Base-by-base conservation (phyloP, 2,329 filamentous ascomycete genomes). In the Thielaviopsis populi region DNA sequence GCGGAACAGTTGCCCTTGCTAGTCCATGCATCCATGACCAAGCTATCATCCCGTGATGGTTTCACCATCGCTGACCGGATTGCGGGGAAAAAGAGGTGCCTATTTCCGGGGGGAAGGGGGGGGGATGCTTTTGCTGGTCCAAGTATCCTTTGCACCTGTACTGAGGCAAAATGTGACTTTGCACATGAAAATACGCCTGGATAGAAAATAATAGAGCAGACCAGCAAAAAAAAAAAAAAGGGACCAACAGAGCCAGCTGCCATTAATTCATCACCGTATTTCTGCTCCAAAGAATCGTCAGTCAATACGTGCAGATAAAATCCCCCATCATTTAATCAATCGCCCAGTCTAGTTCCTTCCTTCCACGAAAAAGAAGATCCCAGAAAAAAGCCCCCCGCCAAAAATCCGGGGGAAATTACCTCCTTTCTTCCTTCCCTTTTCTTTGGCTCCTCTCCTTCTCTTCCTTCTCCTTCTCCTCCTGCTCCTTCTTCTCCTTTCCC, bases 381-480 rank as follows among this genome's bases (percentile, higher is more conserved):
- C n/a, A n/a, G n/a, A n/a, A n/a, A 56, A 33, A 37, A 37, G 8
- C 5, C 17, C 53, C 24, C 53, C 53, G 15, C 53, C 53, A 53
- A 54, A 54, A 41, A 60, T 27, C 40, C 40, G 58, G 56, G 58
- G 19, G 41, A 60, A 43, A 60, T 60, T 60, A 7, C 4, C 37
- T 41, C 40, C 19, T 41, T 54, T 19, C 56, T 41, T 41, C 56
- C 33, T 59, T 59, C 40, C 33, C 40, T 59, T 41, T 19, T 37
- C 30, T 58, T 19, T n/a, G 27, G 11, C 54, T 59, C 30, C 40
- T 40, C 54, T 40, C 22, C 53, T 30, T 37, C 6, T 13, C 17
- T 2, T n/a, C 22, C 27, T 19, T 58, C 7, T n/a, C 13, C 1
- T 30, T 11, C 22, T 19, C 15, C 15, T 27, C n/a, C 13, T 33